A percentile compares a stretch with the other conserved stretches of the same genome.
Evolutionary conservation across 2,329 filamentous ascomycete species (phyloP).

Genomic region (Hypomyces rosellus): DNA sequence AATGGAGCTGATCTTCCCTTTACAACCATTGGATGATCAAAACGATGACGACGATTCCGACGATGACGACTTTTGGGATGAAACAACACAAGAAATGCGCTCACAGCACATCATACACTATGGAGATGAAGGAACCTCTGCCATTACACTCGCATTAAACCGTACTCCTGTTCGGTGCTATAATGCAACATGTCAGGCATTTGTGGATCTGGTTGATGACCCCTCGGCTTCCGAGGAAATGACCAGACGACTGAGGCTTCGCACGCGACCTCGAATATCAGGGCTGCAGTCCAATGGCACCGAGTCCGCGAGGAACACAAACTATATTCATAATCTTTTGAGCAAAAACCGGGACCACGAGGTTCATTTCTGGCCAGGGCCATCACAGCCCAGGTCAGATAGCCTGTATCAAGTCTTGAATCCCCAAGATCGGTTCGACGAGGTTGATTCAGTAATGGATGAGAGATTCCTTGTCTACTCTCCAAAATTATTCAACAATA

Average conservation of each 20-base stretch:
- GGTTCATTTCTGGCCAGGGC: conserved; percentile 19
- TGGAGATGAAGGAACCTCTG: conserved; percentile 37
- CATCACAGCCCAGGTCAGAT: conserved; percentile 6
- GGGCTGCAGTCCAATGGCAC: not conserved
- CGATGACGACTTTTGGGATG: conserved; percentile 22
- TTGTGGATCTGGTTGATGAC: conserved; percentile 54
- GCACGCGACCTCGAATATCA: conserved; percentile 17
- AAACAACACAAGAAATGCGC: not conserved
- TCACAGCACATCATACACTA: conserved; percentile 34
- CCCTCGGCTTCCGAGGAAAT: conserved; percentile 24
- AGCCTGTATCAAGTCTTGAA: conserved; percentile 33
- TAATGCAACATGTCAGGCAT: conserved; percentile 44
- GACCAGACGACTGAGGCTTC: conserved; percentile 39
- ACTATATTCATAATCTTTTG: not conserved
- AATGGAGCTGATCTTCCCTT: conserved; percentile 41
- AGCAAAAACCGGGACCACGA: not conserved
- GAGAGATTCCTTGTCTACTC: conserved; percentile 43
- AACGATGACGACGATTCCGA: conserved; percentile 21
- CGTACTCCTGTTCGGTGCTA: conserved; percentile 52
- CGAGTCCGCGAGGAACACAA: not conserved
- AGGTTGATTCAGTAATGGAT: conserved; percentile 37
- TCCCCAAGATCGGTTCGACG: conserved; percentile 22
- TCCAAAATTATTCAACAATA: conserved; percentile 12
- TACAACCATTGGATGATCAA: not conserved
- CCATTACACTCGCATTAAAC: conserved; percentile 42